Percentiles rank a stretch among this genome's conserved stretches.
phyloP scores from a whole-genome alignment of 768 basidiomycete genomes.

The Chalciporus pseudorubinellus region DNA sequence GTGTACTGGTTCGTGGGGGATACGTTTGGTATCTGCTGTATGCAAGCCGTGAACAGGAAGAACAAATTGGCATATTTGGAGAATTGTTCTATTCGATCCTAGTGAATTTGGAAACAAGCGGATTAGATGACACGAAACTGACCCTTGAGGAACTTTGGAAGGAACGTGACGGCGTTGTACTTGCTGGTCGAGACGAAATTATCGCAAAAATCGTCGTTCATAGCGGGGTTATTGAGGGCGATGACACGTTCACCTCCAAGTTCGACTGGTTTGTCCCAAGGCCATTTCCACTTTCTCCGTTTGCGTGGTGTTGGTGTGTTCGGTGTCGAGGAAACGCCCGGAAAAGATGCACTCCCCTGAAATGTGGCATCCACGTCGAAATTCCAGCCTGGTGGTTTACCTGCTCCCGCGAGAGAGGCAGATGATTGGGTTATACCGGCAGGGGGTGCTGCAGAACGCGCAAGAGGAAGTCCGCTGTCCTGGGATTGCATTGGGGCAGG shows the following conservation, averaged over 20 bases:
- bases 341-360: constrained; percentile 42
- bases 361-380: constrained; percentile 66
- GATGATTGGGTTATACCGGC: constrained; percentile 56
- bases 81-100: constrained; percentile 74
- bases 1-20: constrained; percentile 96
- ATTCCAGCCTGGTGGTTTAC: constrained; percentile 67
- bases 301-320: constrained; percentile 15
- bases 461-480: constrained; percentile 55
- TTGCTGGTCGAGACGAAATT: constrained; percentile 95
- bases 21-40: constrained; percentile 97
- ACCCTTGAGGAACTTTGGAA: constrained; percentile 94
- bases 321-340: constrained; percentile 24
- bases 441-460: constrained; percentile 56
- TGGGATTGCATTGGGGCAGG: constrained; percentile 40
- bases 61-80: constrained; percentile 98
- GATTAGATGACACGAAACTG: constrained; percentile 22
- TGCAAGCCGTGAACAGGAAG: constrained; percentile 96
- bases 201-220: constrained; percentile 64
- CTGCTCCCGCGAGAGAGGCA: constrained; percentile 36
- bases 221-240: constrained; percentile 70
- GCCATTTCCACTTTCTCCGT: constrained; percentile 66
- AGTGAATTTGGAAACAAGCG: constrained; percentile 3
- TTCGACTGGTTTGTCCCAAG: constrained; percentile 72
- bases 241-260: constrained; percentile 75
- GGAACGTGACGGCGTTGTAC: constrained; percentile 83